A percentile compares a stretch with the other conserved stretches of the same genome.
Evolutionary conservation across 2,329 filamentous ascomycete species (phyloP).

Genomic region (Xylaria arbuscula): DNA sequence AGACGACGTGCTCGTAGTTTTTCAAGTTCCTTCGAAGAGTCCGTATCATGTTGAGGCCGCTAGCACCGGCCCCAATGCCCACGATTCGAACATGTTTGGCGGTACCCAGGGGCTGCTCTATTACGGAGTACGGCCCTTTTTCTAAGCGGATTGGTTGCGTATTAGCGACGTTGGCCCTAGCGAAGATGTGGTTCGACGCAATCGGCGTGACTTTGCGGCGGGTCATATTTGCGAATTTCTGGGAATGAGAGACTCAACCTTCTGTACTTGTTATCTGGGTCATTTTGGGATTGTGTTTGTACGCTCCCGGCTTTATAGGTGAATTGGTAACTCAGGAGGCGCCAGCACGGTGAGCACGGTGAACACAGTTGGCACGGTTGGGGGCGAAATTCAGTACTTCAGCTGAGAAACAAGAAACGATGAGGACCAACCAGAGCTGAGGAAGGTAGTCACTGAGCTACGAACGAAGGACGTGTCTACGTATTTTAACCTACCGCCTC

Average conservation of each 20-base stretch:
- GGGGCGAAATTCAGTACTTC: slow-evolving; percentile 30
- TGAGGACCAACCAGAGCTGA: slow-evolving; percentile 42
- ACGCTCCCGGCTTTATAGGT: slow-evolving; percentile 41
- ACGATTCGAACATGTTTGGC: slow-evolving; percentile 57
- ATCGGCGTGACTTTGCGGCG: slow-evolving; percentile 40
- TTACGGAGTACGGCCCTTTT: slow-evolving; percentile 50
- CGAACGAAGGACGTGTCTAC: slow-evolving; percentile 18
- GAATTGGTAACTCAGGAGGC: slow-evolving; percentile 3
- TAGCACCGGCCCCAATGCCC: slow-evolving; percentile 58
- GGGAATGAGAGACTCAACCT: slow-evolving; percentile 43
- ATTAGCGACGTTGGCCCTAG: slow-evolving; percentile 40
- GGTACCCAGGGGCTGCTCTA: slow-evolving; percentile 54
- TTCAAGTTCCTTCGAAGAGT: slow-evolving; percentile 57
- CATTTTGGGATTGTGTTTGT: slow-evolving; percentile 38
- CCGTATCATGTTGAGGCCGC: slow-evolving; percentile 58
- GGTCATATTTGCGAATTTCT: slow-evolving; percentile 46
- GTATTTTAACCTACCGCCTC: slow-evolving; percentile 40
- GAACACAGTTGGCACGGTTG: slow-evolving; percentile 29
- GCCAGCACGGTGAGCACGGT: slow-evolving; percentile 29
- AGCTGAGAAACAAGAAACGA: slow-evolving; percentile 43
- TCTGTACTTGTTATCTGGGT: slow-evolving; percentile 37
- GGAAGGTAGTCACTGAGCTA: slow-evolving; percentile 17
- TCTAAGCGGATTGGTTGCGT: slow-evolving; percentile 27
- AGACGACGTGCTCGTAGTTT: slow-evolving; percentile 60
- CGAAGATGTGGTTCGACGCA: slow-evolving; percentile 32